Evolutionary conservation across 176 grass and related monocot genomes (phyloP), one percentile per base, ranked within the genome.

Genomic region (Carex kokanica): DNA sequence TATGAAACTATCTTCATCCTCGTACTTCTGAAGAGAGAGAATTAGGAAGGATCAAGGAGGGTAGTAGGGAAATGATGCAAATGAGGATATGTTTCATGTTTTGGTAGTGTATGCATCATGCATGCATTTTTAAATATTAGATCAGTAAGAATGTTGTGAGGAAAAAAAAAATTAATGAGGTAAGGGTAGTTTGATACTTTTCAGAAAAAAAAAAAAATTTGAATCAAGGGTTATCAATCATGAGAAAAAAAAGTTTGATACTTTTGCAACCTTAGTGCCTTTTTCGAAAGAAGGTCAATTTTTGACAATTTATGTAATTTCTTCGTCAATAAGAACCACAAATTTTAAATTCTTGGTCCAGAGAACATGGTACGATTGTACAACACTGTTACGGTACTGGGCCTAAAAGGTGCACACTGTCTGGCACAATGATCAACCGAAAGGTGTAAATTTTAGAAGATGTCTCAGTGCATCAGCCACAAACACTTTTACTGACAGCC

Each of bases 241-340:
- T 34, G 32, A 60, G 60, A 77, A 4, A 60, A 43, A 55, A 32
- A n/a, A n/a, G n/a, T n/a, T n/a, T n/a, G n/a, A n/a, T n/a, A n/a
- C n/a, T n/a, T 75, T 91, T 91, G 83, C 67, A 86, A 83, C 87
- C 56, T 84, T 83, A 98, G 86, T 86, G 78, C 83, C 90, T 93
- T 93, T 86, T 89, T 63, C 20, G 83, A 54, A 79, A 93, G 61
- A 60, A 88, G 83, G 20, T 92, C 90, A 60, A 93, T 81, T 95
- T 93, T 98, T 18, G 95, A 93, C n/a, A 95, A 72, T 87, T 94
- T 60, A 78, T 88, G 95, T 84, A 98, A 84, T 94, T 90, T 93
- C 95, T 98, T 89, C 36, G 80, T 78, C 60, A 92, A 29, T 29
- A 62, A 84, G 20, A 51, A 55, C 74, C 49, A 86, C 20, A 86